Evolutionary conservation across 345 rosid species (phyloP), one percentile per base, ranked within the genome.

Genomic region (Eutrema heterophyllum): DNA sequence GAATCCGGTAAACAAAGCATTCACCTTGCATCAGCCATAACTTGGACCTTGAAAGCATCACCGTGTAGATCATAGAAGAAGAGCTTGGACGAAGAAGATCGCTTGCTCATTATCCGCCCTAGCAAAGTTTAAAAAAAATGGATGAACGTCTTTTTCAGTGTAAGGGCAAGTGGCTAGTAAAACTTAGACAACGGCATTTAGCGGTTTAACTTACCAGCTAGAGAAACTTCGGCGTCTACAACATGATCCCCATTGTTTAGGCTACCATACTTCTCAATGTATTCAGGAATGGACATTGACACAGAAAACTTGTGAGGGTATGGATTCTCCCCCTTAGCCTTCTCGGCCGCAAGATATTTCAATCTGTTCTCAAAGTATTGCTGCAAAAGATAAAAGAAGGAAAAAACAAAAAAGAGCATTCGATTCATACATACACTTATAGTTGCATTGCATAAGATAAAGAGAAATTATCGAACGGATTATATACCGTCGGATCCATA

Each of bases 1-100:
- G 40, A 48, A 48, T 40, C 36, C 0, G 1, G 61, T 33, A 30
- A 48, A 35, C 58, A 54, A 33, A 55, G 53, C 41, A 68, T 13
- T 68, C 74, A 92, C 99, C 98, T 90, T 6, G 88, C 89, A 82
- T 92, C 98, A 76, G 97, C 87, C 97, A 92, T 96, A 27, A 96
- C 97, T 81, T 96, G 98, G 60, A 96, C 94, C 80, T 96, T 96
- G 40, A 75, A 81, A 69, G 89, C 95, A 33, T 64, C 77, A 56
- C 86, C 86, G 10, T 90, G 96, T 69, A 96, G 67, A 81, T 96
- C 98, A 75, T 92, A 96, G 65, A 96, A 96, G 77, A 90, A 84
- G 41, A 96, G 87, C 85, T 92, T 96, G 27, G 97, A 82, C 36
- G 96, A 85, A 27, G 98, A 90, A 71, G 98, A 71, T 24, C 98